A percentile compares a stretch with the other conserved stretches of the same genome.
phyloP scores from a whole-genome alignment of 345 rosid genomes.

The Eutrema japonicum region DNA sequence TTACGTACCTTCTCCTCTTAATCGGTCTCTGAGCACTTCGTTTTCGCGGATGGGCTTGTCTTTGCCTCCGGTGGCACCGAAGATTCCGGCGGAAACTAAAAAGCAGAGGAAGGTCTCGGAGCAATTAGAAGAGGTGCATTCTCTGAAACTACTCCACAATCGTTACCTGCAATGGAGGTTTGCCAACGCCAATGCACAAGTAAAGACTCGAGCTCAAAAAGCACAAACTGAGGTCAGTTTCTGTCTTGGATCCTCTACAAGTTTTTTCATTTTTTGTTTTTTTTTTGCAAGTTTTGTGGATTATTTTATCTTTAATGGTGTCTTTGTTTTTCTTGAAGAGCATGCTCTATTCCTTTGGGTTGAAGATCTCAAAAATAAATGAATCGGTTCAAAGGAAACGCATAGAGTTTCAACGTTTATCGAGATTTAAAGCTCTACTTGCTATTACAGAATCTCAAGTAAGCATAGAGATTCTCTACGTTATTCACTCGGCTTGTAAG shows the following conservation, averaged over 20 bases:
- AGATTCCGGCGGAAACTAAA: constrained; percentile 45
- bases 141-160: constrained; percentile 62
- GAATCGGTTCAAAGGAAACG: constrained; percentile 63
- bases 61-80: constrained; percentile 59
- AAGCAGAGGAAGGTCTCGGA: constrained; percentile 50
- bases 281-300: background rate
- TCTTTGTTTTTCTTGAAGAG: constrained; percentile 48
- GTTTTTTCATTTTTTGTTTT: background rate
- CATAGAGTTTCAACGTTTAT: constrained; percentile 52
- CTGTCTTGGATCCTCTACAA: background rate
- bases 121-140: constrained; percentile 64
- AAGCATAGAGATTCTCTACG: constrained; percentile 29
- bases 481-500: background rate
- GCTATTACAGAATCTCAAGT: constrained; percentile 64
- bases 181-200: constrained; percentile 68
- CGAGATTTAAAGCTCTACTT: constrained; percentile 45
- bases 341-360: constrained; percentile 51
- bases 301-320: background rate
- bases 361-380: constrained; percentile 55
- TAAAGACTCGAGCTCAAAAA: constrained; percentile 51
- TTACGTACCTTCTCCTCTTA: constrained; percentile 13
- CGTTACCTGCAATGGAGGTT: constrained; percentile 76
- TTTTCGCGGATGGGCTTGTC: constrained; percentile 45
- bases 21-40: constrained; percentile 12
- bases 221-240: constrained; percentile 64